phyloP scores from a whole-genome alignment of 495 filamentous ascomycete genomes.

The Tuber umbilicatum region DNA sequence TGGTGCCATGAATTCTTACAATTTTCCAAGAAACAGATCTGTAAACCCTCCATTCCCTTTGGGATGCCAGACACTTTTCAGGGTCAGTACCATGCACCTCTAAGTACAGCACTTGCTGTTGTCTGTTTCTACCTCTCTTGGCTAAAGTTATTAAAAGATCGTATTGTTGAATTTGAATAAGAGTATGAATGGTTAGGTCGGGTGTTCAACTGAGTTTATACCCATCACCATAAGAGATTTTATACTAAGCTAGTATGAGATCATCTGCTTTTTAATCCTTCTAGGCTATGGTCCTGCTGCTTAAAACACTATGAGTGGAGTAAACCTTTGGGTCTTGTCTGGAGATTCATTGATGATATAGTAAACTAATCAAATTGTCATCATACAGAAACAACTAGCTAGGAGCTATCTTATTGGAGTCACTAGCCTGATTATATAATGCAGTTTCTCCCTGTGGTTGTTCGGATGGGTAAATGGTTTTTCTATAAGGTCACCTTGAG shows the following conservation, averaged over 20 bases:
- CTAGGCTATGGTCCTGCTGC: no score
- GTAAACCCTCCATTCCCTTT: background rate
- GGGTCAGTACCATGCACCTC: background rate
- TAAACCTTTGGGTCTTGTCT: background rate
- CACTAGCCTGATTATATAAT: background rate
- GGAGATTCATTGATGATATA: background rate
- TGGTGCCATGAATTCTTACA: background rate
- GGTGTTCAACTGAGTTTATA: background rate
- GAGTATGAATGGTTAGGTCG: background rate
- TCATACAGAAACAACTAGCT: background rate
- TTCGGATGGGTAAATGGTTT: background rate
- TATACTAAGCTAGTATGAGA: background rate
- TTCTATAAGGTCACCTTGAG: background rate
- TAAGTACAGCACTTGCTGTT: background rate
- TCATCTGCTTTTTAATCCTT: no score
- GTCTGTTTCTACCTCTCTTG: background rate
- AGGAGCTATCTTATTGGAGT: background rate
- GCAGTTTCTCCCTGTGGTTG: background rate
- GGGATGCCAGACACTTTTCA: background rate
- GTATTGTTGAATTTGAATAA: background rate
- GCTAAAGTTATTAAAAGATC: background rate
- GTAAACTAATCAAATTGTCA: background rate
- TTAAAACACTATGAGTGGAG: no score
- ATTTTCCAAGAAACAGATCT: background rate
- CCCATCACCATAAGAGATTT: background rate